phyloP scores from a whole-genome alignment of 106 monocot species.

The Triglochin maritima region DNA sequence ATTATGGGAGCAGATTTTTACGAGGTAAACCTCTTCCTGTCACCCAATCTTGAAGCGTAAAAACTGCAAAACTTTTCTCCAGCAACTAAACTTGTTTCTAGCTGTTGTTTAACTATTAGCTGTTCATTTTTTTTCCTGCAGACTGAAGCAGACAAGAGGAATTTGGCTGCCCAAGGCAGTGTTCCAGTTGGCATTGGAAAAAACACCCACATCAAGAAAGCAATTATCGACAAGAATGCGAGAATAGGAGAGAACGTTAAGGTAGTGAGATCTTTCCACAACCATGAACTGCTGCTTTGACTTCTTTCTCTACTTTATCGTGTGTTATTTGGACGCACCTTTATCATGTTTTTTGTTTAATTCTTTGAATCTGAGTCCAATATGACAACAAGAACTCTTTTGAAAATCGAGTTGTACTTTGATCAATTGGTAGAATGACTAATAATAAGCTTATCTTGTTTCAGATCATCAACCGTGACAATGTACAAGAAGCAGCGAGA shows the following conservation, averaged over 20 bases:
- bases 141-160: slow-evolving; percentile 74
- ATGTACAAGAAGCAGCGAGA: slow-evolving; percentile 84
- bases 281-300: not conserved
- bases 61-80: not conserved
- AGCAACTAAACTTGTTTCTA: too few species aligned
- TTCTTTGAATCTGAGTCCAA: too few species aligned
- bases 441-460: not conserved
- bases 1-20: slow-evolving; percentile 99
- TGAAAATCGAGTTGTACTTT: too few species aligned
- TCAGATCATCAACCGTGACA: slow-evolving; percentile 77
- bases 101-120: too few species aligned
- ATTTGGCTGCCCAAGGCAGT: slow-evolving; percentile 58
- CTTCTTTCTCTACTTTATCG: too few species aligned
- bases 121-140: slow-evolving; percentile 9
- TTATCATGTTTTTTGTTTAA: too few species aligned
- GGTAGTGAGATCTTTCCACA: slow-evolving; percentile 25
- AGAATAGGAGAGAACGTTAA: slow-evolving; percentile 92
- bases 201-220: slow-evolving; percentile 73
- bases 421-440: not conserved
- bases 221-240: slow-evolving; percentile 95
- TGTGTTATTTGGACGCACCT: too few species aligned
- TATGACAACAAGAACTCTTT: too few species aligned
- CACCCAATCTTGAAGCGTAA: not conserved
- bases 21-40: slow-evolving; percentile 42
- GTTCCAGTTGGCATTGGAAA: slow-evolving; percentile 90